Conservation (phyloP, 2,329 filamentous ascomycete species). For the Talaromyces sp. region DNA sequence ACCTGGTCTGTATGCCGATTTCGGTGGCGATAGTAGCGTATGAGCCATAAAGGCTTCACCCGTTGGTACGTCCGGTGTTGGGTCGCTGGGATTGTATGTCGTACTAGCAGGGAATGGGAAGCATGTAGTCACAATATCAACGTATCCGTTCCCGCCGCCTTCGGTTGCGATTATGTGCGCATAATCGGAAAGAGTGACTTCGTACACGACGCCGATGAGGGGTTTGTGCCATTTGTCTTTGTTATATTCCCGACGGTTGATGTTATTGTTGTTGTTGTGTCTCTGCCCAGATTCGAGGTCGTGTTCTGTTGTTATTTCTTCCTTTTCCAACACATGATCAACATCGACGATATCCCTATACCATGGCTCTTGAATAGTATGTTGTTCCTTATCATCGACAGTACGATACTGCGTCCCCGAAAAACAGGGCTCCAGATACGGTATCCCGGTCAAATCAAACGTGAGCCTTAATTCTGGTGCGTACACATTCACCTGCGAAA, state of each 20-base stretch:
- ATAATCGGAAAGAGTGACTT: slow-evolving; percentile 80
- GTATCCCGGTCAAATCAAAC: slow-evolving; percentile 79
- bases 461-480: slow-evolving; percentile 72
- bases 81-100: slow-evolving; percentile 41
- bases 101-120: slow-evolving; percentile 54
- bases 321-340: background rate
- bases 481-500: slow-evolving; percentile 75
- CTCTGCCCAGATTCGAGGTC: slow-evolving; percentile 11
- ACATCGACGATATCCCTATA: background rate
- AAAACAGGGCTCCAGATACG: slow-evolving; percentile 88
- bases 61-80: slow-evolving; percentile 60
- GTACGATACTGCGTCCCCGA: slow-evolving; percentile 65
- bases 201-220: slow-evolving; percentile 89
- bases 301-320: background rate
- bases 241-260: slow-evolving; percentile 34
- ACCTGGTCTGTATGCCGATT: slow-evolving; percentile 19
- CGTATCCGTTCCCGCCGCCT: slow-evolving; percentile 78
- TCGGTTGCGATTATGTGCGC: slow-evolving; percentile 84
- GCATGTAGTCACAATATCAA: slow-evolving; percentile 76
- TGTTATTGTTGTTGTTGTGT: too few relatives aligned
- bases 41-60: slow-evolving; percentile 71
- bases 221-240: slow-evolving; percentile 70
- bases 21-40: slow-evolving; percentile 68
- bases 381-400: slow-evolving; percentile 20
- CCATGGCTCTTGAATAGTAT: background rate